phyloP scores from a whole-genome alignment of 1,284 basidiomycete genomes.

The Melampsora medusae region DNA sequence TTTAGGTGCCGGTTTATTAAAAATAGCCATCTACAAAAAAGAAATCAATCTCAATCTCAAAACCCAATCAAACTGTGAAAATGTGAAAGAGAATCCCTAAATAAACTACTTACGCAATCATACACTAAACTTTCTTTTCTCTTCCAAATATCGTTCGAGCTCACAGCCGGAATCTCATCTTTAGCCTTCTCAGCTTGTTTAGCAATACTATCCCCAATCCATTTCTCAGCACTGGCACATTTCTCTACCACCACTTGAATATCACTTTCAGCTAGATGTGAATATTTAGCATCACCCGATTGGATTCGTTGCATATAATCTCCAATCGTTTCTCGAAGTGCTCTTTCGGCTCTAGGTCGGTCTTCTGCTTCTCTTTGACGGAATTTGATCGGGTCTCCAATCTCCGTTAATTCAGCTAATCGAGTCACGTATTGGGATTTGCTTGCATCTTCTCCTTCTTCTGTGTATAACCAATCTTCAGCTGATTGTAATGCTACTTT shows the following conservation, averaged over 20 bases:
- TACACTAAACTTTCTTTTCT: conserved; percentile 81
- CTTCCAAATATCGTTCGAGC: conserved; percentile 74
- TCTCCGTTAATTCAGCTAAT: conserved; percentile 72
- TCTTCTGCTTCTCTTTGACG: conserved; percentile 79
- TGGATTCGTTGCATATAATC: conserved; percentile 76
- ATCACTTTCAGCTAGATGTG: conserved; percentile 83
- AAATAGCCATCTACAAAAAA: conserved; percentile 28
- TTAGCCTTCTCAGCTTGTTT: conserved; percentile 80
- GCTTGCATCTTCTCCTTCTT: conserved; percentile 88
- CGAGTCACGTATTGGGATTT: conserved; percentile 82
- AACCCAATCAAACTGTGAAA: not conserved
- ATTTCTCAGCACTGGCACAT: conserved; percentile 74
- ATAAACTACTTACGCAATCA: conserved; percentile 29
- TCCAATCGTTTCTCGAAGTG: conserved; percentile 79
- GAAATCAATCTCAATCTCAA: not conserved
- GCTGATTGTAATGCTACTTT: conserved; percentile 68
- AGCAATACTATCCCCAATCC: conserved; percentile 84
- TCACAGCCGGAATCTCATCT: conserved; percentile 79
- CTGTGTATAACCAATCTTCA: conserved; percentile 92
- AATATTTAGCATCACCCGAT: conserved; percentile 73
- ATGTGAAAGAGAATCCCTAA: too few species aligned
- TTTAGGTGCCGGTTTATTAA: conserved; percentile 42
- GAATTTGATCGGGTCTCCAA: conserved; percentile 78
- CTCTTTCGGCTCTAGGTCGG: conserved; percentile 67
- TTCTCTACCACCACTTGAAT: conserved; percentile 60